Evolutionary conservation across 148 eudicot genomes (phyloP).

Genomic region (Hydrangea macrophylla): DNA sequence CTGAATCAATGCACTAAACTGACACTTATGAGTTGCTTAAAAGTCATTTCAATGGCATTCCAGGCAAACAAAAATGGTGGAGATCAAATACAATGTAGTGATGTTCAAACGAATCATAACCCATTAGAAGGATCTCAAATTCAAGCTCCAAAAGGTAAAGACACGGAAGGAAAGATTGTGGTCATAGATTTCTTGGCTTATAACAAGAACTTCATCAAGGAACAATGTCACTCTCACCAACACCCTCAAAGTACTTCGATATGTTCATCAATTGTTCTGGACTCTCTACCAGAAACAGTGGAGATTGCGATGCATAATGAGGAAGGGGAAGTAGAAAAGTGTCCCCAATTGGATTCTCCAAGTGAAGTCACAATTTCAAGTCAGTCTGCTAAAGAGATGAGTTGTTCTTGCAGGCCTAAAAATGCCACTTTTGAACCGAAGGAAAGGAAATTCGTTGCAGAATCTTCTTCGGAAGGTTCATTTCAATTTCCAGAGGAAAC

Average conservation of each 20-base stretch:
- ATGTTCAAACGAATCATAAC: too few relatives aligned
- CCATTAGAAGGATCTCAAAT: not conserved
- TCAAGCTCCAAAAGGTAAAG: constrained; percentile 3
- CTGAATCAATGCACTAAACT: too few relatives aligned
- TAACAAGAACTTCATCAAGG: not conserved
- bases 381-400: not conserved
- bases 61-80: constrained; percentile 4
- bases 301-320: not conserved
- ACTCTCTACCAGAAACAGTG: constrained; percentile 6
- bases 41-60: not conserved
- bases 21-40: too few relatives aligned
- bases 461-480: constrained; percentile 31
- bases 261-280: constrained; percentile 13
- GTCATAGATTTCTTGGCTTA: constrained; percentile 1
- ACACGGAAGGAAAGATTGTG: constrained; percentile 13
- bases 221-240: not conserved
- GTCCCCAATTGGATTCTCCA: not conserved
- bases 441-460: constrained; percentile 1
- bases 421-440: not conserved
- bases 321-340: not conserved
- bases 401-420: not conserved
- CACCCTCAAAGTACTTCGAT: not conserved
- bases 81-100: too few relatives aligned
- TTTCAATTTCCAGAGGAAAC: constrained; percentile 23
- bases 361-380: not conserved